Conservation (phyloP, 2,329 filamentous ascomycete genomes). For the Colletotrichum horii region DNA sequence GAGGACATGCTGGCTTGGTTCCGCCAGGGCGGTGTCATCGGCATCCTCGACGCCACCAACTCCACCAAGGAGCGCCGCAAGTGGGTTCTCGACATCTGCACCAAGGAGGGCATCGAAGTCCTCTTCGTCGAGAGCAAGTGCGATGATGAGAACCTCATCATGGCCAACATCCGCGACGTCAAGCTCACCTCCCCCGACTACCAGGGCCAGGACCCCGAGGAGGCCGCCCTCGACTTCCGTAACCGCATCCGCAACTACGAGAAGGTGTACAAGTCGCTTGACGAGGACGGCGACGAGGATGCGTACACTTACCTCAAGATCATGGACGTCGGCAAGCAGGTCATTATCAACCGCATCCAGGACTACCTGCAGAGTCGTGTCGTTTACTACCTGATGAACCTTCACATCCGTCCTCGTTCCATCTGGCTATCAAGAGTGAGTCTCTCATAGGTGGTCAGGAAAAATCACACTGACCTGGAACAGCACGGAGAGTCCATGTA, state of each 20-base stretch:
- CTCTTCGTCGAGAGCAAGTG: constrained; percentile 97
- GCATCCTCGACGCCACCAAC: constrained; percentile 96
- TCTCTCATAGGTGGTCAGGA: constrained; percentile 22
- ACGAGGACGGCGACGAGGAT: constrained; percentile 78
- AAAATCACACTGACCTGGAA: background rate
- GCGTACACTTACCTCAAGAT: constrained; percentile 95
- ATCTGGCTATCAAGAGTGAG: constrained; percentile 94
- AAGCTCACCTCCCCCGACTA: constrained; percentile 98
- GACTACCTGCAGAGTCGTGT: constrained; percentile 96
- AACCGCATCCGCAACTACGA: constrained; percentile 97
- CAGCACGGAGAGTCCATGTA: constrained; percentile 94
- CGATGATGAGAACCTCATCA: constrained; percentile 93
- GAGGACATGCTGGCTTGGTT: constrained; percentile 97
- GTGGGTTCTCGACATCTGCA: constrained; percentile 88
- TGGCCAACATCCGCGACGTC: constrained; percentile 97
- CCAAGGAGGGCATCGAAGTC: constrained; percentile 80
- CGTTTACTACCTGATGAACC: constrained; percentile 98
- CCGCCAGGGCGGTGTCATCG: constrained; percentile 77
- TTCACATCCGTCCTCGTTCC: constrained; percentile 94
- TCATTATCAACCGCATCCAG: constrained; percentile 97
- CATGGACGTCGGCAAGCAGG: constrained; percentile 93
- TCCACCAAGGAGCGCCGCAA: constrained; percentile 87
- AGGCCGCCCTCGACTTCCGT: constrained; percentile 88
- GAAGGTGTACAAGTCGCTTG: constrained; percentile 93
- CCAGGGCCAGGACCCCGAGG: constrained; percentile 89